Conservation (phyloP, 257 asterid genomes). For the Asclepias syriaca region DNA sequence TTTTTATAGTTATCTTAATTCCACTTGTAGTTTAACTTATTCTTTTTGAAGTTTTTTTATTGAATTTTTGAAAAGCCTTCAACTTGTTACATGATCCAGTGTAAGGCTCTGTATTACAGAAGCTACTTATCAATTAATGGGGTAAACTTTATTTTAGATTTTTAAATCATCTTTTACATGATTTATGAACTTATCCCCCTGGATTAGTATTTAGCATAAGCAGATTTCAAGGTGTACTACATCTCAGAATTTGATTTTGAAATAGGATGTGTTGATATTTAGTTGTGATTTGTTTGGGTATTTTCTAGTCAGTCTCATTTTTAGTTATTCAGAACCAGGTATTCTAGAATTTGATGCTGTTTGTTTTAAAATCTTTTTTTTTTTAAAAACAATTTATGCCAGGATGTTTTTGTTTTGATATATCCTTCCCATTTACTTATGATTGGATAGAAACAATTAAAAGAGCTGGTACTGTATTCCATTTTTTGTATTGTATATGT, state of each 20-base stretch:
- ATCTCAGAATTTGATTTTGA: neutral
- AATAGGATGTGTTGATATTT: neutral
- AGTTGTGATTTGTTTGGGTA: neutral
- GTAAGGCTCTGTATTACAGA: neutral
- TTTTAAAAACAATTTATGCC: neutral
- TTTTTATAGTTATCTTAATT: neutral
- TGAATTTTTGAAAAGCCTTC: neutral
- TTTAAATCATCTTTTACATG: too few relatives aligned
- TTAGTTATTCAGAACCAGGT: neutral
- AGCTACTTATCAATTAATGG: neutral
- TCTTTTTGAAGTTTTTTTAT: too few relatives aligned
- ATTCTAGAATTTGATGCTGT: neutral
- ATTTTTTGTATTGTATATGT: too few relatives aligned
- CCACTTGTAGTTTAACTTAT: too few relatives aligned
- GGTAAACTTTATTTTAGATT: neutral
- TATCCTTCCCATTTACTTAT: neutral
- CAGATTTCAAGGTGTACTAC: neutral
- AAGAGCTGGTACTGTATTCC: neutral
- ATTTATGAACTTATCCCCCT: neutral
- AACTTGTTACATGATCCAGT: neutral
- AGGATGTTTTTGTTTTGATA: neutral
- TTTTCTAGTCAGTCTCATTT: neutral
- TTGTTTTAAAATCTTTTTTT: neutral
- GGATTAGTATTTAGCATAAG: neutral
- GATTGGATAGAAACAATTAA: too few relatives aligned